These are phyloP conservation scores for Mortierella claussenii DNA, from an alignment of 192 early-diverging fungal species.

Conservation along the genomic window DNA sequence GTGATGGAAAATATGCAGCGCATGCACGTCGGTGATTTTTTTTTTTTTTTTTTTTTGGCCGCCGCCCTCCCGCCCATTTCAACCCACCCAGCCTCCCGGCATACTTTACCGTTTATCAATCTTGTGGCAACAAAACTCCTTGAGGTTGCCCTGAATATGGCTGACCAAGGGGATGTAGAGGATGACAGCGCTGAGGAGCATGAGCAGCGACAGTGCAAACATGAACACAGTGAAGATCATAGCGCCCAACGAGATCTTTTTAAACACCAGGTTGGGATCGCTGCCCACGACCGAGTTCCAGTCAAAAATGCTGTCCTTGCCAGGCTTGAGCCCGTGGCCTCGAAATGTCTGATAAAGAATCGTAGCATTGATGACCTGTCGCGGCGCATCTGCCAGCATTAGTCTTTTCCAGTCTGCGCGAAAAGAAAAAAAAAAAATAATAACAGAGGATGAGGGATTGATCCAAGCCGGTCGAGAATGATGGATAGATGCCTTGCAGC, in stretches of 20 bases:
- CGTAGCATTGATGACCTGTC: slow-evolving; percentile 74
- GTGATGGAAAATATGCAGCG: too few relatives aligned
- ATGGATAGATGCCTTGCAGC: too few relatives aligned
- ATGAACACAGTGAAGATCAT: slow-evolving; percentile 75
- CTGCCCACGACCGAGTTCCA: slow-evolving; percentile 4
- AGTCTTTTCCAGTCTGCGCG: slow-evolving; percentile 82
- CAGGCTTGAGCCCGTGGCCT: slow-evolving; percentile 1
- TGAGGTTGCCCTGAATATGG: slow-evolving; percentile 87
- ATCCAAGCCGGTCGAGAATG: too few relatives aligned
- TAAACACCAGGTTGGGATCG: not conserved
- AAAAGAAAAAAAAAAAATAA: slow-evolving; percentile 1
- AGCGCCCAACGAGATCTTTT: slow-evolving; percentile 34
- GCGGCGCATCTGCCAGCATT: slow-evolving; percentile 83
- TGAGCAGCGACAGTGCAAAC: slow-evolving; percentile 65
- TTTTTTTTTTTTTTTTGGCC: too few relatives aligned
- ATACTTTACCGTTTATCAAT: slow-evolving; percentile 89
- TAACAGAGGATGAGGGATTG: not conserved
- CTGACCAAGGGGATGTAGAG: slow-evolving; percentile 83
- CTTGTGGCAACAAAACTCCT: slow-evolving; percentile 90
- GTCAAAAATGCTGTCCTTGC: slow-evolving; percentile 10
- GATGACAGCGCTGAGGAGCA: slow-evolving; percentile 66
- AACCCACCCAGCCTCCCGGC: too few relatives aligned
- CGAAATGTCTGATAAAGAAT: slow-evolving; percentile 57
- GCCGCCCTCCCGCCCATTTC: too few relatives aligned
- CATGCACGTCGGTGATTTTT: too few relatives aligned